Evolutionary conservation across 23 red algal genomes (phyloP), one percentile per base, ranked within the genome.

Genomic region (Cyanidioschyzon merolae): DNA sequence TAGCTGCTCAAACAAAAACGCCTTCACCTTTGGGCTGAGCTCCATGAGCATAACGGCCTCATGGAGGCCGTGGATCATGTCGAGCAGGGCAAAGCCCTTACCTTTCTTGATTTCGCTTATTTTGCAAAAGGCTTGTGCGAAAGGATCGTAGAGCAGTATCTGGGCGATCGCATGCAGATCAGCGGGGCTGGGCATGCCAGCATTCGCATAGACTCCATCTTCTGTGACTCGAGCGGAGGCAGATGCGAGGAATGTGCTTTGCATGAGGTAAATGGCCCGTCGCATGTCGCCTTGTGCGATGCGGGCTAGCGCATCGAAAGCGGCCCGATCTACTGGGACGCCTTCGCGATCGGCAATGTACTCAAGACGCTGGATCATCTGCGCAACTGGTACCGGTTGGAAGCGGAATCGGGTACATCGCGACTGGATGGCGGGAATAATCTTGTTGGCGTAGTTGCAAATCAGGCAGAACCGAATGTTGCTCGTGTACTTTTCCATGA

Each of bases 381-480:
- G 80, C 34, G 74, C 88, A 18, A 76, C 16, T n/a, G 79, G 79
- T 15, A 98, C 75, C 74, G 94, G 94, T n/a, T 79, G 88, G 68
- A 98, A 91, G 31, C 94, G 82, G 76, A 98, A 98, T 63, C 87
- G 85, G 29, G 88, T 98, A 80, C 94, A 98, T 0, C 94, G 82
- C 59, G 88, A 91, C 78, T 98, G 94, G 32, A 98, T 74, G 21
- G 94, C 94, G 29, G 94, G 94, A 76, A 91, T 91, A 50, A 98
- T 91, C 71, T 91, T 91, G 77, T 98, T 98, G 67, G 89, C 94
- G 37, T 98, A 98, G 79, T 98, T 98, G 57, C 94, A 98, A 35
- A 98, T 89, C 74, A 98, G 77, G 41, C 94, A 98, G 76, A 98
- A 98, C 25, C 94, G 83, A 29, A 85, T 87, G 67, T 90, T 98